Conservation (phyloP, 345 rosid genomes). For the Linum usitatissimum region DNA sequence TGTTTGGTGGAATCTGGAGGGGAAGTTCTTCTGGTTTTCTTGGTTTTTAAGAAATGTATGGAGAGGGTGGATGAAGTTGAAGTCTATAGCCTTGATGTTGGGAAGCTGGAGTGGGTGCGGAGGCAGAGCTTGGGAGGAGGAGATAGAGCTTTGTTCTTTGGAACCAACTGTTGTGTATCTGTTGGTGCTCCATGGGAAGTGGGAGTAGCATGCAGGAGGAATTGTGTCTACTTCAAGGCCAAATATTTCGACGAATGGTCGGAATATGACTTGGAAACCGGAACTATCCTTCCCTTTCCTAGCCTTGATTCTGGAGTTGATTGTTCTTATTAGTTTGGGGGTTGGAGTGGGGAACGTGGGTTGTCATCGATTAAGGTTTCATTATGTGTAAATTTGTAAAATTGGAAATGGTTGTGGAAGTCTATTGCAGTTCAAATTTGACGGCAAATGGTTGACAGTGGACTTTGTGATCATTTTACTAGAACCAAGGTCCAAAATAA, state of each 20-base stretch:
- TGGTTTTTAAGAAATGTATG: background rate
- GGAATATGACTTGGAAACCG: background rate
- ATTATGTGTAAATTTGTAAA: too few relatives aligned
- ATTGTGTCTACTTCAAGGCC: background rate
- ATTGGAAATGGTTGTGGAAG: too few relatives aligned
- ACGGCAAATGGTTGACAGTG: too few relatives aligned
- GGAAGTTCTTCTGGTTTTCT: background rate
- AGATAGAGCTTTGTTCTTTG: background rate
- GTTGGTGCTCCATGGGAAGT: background rate
- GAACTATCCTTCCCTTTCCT: background rate
- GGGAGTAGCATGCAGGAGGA: background rate
- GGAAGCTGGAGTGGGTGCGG: background rate
- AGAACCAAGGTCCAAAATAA: too few relatives aligned
- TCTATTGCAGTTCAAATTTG: too few relatives aligned
- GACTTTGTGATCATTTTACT: too few relatives aligned
- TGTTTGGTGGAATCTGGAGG: slow-evolving; percentile 4
- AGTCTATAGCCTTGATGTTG: background rate
- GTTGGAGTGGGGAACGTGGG: too few relatives aligned
- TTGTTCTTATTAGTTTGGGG: too few relatives aligned
- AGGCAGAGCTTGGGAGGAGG: background rate
- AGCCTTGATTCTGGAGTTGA: background rate
- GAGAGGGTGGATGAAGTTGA: background rate
- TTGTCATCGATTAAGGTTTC: too few relatives aligned
- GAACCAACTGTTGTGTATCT: background rate
- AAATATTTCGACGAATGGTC: background rate